Evolutionary conservation across 2,329 filamentous ascomycete species (phyloP), one percentile per base, ranked within the genome.

Genomic region (Cercospora sp.): DNA sequence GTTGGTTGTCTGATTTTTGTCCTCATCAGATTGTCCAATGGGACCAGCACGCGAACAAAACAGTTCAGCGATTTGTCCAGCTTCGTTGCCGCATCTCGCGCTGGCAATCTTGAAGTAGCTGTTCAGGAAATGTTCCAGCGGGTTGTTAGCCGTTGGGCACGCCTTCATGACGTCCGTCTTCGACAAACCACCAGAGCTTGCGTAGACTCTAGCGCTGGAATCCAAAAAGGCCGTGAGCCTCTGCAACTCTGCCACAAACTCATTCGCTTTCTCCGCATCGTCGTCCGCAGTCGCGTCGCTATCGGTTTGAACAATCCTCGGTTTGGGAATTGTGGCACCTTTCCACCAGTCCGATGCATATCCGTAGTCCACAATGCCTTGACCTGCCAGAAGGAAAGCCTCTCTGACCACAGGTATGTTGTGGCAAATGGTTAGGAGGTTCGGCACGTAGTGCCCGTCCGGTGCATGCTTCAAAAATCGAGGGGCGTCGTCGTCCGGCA

Each of bases 211-310:
- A 53, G 84, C 78, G 3, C 87, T 87, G 4, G 76, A 78, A 72
- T 88, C 86, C 59, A 90, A 76, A 64, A 89, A 88, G 4, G 87
- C 87, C 81, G 89, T 86, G 58, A 90, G 73, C 12, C 88, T 83
- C 75, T 90, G 88, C 40, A 83, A 80, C 76, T 90, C 88, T 59
- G 84, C 79, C 9, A 89, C 76, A 18, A 88, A 78, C 2, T 82
- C 80, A 53, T 85, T 81, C 48, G 82, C 79, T 20, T 63, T 65
- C 40, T 77, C 73, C n/a, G 73, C 72, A 6, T 75, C 75, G 31
- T 73, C 69, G 5, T 78, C 72, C 5, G 74, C 68, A 40, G 73
- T 68, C 20, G 31, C 63, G 3, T 72, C 72, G 23, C 72, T 74
- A 3, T 69, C 77, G 73, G 66, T 82, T 74, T 61, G 84, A n/a